Conservation (phyloP, 805 yeast species). For the Candida tammaniensis region DNA sequence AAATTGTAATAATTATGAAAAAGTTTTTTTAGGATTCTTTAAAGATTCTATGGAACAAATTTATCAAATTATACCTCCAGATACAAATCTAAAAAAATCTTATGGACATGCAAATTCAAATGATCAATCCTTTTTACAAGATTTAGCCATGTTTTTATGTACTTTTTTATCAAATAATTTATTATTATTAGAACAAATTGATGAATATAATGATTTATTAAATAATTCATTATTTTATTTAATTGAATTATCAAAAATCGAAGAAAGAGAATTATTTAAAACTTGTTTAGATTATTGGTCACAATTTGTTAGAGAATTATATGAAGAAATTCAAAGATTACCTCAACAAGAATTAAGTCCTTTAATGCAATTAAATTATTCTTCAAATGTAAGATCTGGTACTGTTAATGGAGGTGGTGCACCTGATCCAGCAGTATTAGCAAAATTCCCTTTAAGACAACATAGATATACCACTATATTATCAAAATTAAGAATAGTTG, state of each 20-base stretch:
- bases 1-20: conserved; percentile 48
- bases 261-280: conserved; percentile 94
- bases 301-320: conserved; percentile 75
- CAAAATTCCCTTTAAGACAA: conserved; percentile 79
- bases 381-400: conserved; percentile 25
- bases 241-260: conserved; percentile 81
- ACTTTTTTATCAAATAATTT: conserved; percentile 80
- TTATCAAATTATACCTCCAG: conserved; percentile 64
- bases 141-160: conserved; percentile 87
- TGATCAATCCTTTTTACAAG: conserved; percentile 93
- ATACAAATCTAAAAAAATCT: conserved; percentile 65
- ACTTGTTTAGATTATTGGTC: conserved; percentile 96
- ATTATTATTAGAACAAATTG: conserved; percentile 54
- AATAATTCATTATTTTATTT: conserved; percentile 76
- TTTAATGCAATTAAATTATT: conserved; percentile 61
- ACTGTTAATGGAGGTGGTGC: conserved; percentile 67
- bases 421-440: conserved; percentile 74
- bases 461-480: conserved; percentile 78
- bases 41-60: conserved; percentile 71
- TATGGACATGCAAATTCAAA: conserved; percentile 73
- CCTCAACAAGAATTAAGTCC: conserved; percentile 75
- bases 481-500: conserved; percentile 83
- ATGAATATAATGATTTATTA: conserved; percentile 50
- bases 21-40: conserved; percentile 67
- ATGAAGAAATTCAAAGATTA: conserved; percentile 78